Base-by-base conservation (phyloP, 768 basidiomycete species). In the Pleurotus tuber-regium region DNA sequence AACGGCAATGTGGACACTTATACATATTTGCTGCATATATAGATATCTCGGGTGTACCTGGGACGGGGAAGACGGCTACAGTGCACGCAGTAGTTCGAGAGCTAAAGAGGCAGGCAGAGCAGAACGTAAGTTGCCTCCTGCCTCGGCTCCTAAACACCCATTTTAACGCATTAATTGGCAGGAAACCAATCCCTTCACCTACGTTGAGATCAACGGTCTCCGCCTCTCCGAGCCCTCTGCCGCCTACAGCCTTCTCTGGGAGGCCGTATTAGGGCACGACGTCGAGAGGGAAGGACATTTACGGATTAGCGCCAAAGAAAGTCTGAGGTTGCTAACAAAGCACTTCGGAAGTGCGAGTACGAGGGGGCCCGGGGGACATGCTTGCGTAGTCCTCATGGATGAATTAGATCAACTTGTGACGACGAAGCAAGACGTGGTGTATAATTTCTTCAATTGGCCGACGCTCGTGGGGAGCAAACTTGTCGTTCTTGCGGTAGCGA, bases 361-460 rank as follows among this genome's bases (percentile, higher is more conserved):
- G 43, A 78, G 78, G 46, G 87, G 93, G 2, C 94, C 94, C 1
- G 83, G 85, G 29, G 82, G 84, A 14, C 91, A 93, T 66, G 93
- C 95, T 7, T 97, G 90, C 52, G 89, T 98, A 4, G 94, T 98
- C 4, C 75, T 99, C 12, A 98, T 99, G 92, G 96, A 99, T 65
- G 97, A 99, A 69, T 78, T 99, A 4, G 97, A 99, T 68, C 97
- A 98, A 66, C 78, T 99, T 24, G 84, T 98, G 59, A 98, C 96
- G 1, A 75, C 88, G 14, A 97, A 97, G 64, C 96, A 99, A 66
- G 96, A 99, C 53, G 96, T 99, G 8, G 89, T 99, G 18, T 99
- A 99, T 70, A 98, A 98, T 63, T 98, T 99, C 70, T 98, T 98
- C 78, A 98, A 99, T 65, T 99, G 97, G 96, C 97, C 97, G 1